A percentile compares a stretch with the other conserved stretches of the same genome.
Conservation (phyloP, 495 filamentous ascomycete genomes). For the Aspergillus cavernicola region DNA sequence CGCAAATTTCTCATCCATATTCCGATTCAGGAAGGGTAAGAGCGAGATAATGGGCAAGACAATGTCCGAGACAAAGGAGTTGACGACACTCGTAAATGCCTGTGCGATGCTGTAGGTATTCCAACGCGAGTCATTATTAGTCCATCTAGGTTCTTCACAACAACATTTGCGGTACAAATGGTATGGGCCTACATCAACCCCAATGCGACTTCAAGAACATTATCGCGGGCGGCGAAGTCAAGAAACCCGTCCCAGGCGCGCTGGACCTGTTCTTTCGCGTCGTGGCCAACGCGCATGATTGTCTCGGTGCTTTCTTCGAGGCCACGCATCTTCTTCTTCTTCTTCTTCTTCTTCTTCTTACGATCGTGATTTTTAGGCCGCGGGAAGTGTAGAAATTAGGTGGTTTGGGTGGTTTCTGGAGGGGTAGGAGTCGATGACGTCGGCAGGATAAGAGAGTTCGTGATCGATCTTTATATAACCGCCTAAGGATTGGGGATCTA, state of each 20-base stretch:
- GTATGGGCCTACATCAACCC: conserved; percentile 59
- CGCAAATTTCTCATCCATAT: conserved; percentile 74
- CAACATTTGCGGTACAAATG: no score
- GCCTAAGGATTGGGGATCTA: no score
- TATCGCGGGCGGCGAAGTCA: conserved; percentile 69
- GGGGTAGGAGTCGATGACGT: no score
- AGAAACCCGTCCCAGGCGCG: conserved; percentile 59
- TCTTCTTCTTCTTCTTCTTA: no score
- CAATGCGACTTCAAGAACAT: conserved; percentile 72
- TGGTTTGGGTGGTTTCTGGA: no score
- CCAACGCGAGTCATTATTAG: no score
- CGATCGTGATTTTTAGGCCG: no score
- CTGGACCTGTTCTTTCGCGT: conserved; percentile 31
- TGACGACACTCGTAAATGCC: conserved; percentile 69
- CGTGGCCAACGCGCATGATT: conserved; percentile 26
- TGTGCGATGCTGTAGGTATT: conserved; percentile 62
- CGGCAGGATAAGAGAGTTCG: no score
- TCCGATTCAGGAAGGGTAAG: conserved; percentile 63
- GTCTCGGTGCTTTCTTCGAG: conserved; percentile 27
- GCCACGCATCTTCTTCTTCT: conserved; percentile 24
- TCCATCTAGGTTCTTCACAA: no score
- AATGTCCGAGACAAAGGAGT: conserved; percentile 68
- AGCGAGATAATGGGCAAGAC: conserved; percentile 66
- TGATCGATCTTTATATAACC: no score
- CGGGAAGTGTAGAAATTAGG: no score